Percentiles rank a stretch among this genome's conserved stretches.
Evolutionary conservation across 129 eudicot genomes (phyloP).

Genomic region (Mikania micrantha): DNA sequence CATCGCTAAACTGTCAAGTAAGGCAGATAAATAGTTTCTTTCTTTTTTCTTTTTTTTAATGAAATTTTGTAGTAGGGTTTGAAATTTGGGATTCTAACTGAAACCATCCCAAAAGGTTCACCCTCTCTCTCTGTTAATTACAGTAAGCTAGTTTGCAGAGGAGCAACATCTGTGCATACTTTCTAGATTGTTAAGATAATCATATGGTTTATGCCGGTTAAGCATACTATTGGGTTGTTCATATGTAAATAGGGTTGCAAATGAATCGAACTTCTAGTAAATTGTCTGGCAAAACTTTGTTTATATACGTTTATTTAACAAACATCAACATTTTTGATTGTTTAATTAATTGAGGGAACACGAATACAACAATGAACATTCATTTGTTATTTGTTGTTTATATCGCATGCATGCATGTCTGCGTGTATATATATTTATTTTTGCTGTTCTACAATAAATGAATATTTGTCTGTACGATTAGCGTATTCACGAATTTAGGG

Average conservation of each 20-base stretch:
- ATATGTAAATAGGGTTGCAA: not conserved
- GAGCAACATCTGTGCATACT: not conserved
- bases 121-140: conserved; percentile 4
- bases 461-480: too few relatives aligned
- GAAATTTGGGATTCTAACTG: not conserved
- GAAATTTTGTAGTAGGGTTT: conserved; percentile 6
- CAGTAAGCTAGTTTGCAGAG: conserved; percentile 13
- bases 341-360: not conserved
- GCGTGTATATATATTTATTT: too few relatives aligned
- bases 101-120: conserved; percentile 6
- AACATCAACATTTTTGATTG: not conserved
- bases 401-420: too few relatives aligned
- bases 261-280: not conserved
- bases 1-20: conserved; percentile 48
- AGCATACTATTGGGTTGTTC: not conserved
- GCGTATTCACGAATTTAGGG: too few relatives aligned
- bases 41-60: not conserved
- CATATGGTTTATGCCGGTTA: conserved; percentile 1
- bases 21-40: conserved; percentile 34
- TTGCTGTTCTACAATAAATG: too few relatives aligned
- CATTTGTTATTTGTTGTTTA: too few relatives aligned
- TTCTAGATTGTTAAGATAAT: not conserved
- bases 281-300: not conserved
- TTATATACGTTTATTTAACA: not conserved
- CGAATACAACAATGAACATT: too few relatives aligned